phyloP scores from a whole-genome alignment of 331 rosid genomes.

The Quercus lobata region DNA sequence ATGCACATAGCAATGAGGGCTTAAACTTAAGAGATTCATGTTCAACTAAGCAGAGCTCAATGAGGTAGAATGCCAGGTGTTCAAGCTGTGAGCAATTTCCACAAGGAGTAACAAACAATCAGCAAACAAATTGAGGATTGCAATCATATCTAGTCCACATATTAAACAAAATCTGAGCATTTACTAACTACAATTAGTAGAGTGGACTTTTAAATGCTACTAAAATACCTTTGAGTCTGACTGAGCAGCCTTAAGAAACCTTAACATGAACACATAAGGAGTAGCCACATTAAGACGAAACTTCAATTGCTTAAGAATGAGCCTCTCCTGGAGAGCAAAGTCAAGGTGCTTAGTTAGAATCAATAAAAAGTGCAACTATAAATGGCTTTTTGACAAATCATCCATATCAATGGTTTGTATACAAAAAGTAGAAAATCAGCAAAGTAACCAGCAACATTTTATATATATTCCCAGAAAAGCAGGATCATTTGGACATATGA shows the following conservation, averaged over 20 bases:
- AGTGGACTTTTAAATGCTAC: not conserved
- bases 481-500: not conserved
- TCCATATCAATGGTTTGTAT: not conserved
- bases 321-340: constrained; percentile 62
- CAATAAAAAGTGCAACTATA: not conserved
- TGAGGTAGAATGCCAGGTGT: constrained; percentile 71
- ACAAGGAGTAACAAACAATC: constrained; percentile 7
- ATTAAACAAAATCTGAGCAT: not conserved
- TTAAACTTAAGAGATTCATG: constrained; percentile 72
- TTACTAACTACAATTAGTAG: not conserved
- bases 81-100: constrained; percentile 52
- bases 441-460: not conserved
- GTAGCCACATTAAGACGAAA: constrained; percentile 83
- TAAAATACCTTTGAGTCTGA: constrained; percentile 58
- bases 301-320: constrained; percentile 62
- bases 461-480: not conserved
- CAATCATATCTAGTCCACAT: not conserved
- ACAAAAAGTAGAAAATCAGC: not conserved
- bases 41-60: constrained; percentile 67
- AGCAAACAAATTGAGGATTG: constrained; percentile 13
- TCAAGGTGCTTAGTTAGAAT: not conserved
- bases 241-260: constrained; percentile 92
- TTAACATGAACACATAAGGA: constrained; percentile 80
- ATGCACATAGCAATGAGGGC: constrained; percentile 82
- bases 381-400: not conserved